Base-by-base conservation (phyloP, 805 yeast species). In the Starmerella riodocensis region DNA sequence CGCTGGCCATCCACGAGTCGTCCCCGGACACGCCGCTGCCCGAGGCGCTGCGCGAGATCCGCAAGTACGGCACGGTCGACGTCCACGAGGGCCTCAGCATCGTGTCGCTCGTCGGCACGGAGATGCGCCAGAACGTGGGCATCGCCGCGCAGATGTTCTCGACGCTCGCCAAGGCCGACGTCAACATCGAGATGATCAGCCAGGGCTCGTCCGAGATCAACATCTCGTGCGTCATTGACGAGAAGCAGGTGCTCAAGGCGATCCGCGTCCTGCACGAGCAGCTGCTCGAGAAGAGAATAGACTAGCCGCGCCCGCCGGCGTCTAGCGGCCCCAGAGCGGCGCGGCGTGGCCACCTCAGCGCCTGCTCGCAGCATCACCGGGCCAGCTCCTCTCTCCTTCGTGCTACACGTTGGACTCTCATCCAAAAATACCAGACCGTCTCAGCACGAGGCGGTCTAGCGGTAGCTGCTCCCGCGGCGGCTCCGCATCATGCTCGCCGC, bases 161-260 rank as follows among this genome's bases (percentile, higher is more conserved):
- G 52, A 83, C 93, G 2, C 66, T 91, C 50, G 96, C 97, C 6
- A 86, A 82, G 55, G 93, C 88, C 53, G 72, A 73, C 33, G 79
- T 91, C 56, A 91, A 91, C 62, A 84, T 91, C 52, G 98, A 91
- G 62, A 91, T 91, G 98, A 91, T 91, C 62, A 74, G 85, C 42
- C 98, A 91, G 69, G 98, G 98, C 53, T 95, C 97, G 16, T 88
- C 88, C 55, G 98, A 91, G 63, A 91, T 91, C 55, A 91, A 91
- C 59, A 91, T 91, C 38, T 81, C 94, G 25, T 93, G 96, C 48
- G 98, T 91, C 38, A 84, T 91, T 46, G 81, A 80, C 48, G 84
- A 81, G 49, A 63, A 65, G 40, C 91, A 91, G 55, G 76, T 93
- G 12, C 63, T 83, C 23, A 80, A 81, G 58, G 97, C 97, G 4